Percentiles rank a stretch among this genome's conserved stretches.
These are phyloP conservation scores for Fagus crenata DNA, from an alignment of 306 rosid species.

Conservation along the genomic window DNA sequence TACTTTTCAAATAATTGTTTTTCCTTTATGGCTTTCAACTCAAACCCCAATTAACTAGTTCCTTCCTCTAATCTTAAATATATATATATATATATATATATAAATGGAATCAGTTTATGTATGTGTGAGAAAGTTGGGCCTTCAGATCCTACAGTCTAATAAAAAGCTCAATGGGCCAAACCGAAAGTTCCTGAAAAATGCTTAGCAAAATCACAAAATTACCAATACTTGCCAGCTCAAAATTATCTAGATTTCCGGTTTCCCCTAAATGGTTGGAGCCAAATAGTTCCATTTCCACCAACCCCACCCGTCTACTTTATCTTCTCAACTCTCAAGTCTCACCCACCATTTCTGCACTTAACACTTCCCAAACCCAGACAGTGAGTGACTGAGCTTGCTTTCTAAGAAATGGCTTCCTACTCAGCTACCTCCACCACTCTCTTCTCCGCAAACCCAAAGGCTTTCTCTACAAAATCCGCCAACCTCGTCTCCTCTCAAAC, in stretches of 20 bases:
- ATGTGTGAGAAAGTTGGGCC: too few species aligned
- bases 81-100: too few species aligned
- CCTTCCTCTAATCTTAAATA: too few species aligned
- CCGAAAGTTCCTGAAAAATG: not conserved
- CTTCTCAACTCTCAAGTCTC: not conserved
- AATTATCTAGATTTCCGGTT: not conserved
- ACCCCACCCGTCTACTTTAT: not conserved
- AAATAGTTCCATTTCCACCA: not conserved
- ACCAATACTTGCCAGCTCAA: not conserved
- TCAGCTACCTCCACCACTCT: constrained; percentile 60
- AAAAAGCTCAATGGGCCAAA: not conserved
- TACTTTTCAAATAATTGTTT: too few species aligned
- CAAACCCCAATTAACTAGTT: too few species aligned
- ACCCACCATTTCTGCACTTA: constrained; percentile 10
- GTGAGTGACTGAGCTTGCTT: not conserved
- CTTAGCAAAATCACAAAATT: not conserved
- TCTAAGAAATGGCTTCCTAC: constrained; percentile 50
- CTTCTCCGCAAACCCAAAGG: constrained; percentile 57
- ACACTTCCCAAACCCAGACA: constrained; percentile 5
- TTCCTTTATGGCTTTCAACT: too few species aligned
- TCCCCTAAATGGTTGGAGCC: constrained; percentile 15
- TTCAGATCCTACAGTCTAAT: too few species aligned
- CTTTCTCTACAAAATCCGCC: constrained; percentile 50
- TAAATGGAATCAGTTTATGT: too few species aligned
- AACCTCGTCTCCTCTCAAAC: constrained; percentile 45